phyloP scores from a whole-genome alignment of 768 basidiomycete genomes.

The Leccinum longicurvipes region DNA sequence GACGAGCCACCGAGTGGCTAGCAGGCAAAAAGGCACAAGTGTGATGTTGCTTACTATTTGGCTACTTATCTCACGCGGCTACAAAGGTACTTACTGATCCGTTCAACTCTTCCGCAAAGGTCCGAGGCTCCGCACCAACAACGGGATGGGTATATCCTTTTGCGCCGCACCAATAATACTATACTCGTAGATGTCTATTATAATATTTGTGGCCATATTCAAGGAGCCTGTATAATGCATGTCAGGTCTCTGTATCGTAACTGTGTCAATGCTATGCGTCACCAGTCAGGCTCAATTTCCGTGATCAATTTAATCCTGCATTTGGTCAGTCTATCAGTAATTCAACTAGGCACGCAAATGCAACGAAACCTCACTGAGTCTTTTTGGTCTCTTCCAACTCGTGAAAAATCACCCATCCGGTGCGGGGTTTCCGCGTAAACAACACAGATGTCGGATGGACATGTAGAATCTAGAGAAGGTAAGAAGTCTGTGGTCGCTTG shows the following conservation, averaged over 20 bases:
- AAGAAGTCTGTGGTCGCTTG: slow-evolving; percentile 47
- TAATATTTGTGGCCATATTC: slow-evolving; percentile 49
- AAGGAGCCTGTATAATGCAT: slow-evolving; percentile 37
- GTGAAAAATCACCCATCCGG: slow-evolving; percentile 93
- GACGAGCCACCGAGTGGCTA: not conserved
- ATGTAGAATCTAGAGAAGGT: slow-evolving; percentile 60
- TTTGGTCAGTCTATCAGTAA: slow-evolving; percentile 7
- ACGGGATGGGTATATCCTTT: no score
- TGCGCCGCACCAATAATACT: no score
- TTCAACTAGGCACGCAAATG: not conserved
- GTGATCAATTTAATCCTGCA: slow-evolving; percentile 86
- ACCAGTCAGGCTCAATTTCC: slow-evolving; percentile 96
- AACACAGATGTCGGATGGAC: slow-evolving; percentile 93
- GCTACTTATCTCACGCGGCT: not conserved
- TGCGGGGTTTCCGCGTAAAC: slow-evolving; percentile 87
- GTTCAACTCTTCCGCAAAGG: no score
- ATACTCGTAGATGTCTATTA: slow-evolving; percentile 26
- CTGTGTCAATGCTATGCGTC: slow-evolving; percentile 9
- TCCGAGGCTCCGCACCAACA: no score
- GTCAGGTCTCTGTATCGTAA: slow-evolving; percentile 1
- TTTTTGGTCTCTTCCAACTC: slow-evolving; percentile 97
- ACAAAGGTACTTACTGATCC: no score
- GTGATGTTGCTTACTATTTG: slow-evolving; percentile 11
- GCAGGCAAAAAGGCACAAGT: not conserved
- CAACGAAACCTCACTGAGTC: slow-evolving; percentile 59